Base-by-base conservation (phyloP, 2,329 filamentous ascomycete species). In the Teratosphaeria gauchensis region DNA sequence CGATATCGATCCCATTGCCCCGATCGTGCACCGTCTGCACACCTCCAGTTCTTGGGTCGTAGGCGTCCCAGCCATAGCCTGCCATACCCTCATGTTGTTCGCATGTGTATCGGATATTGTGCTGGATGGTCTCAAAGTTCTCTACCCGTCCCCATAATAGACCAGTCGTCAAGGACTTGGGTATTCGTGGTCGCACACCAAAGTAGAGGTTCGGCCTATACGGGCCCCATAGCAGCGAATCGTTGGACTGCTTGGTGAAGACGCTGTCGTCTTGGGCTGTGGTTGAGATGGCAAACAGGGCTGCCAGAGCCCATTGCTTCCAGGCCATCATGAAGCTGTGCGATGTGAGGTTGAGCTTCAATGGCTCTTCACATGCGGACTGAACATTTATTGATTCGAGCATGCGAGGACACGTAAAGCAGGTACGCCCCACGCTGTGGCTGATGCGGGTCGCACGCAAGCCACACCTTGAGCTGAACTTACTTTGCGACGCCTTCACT, bases 1-100 rank as follows among this genome's bases (percentile, higher is more conserved):
- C 95, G 62, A 99, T 82, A 75, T 97, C 92, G 64, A 99, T 82
- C 59, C 83, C 83, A 75, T 99, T 99, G 54, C 84, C 87, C 57
- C 86, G 85, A 73, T 99, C 94, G 70, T 95, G 90, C 60, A 99
- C 92, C 0, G 88, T 89, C 75, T 99, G 90, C 24, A 89, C 81
- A 58, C 94, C 94, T 62, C 94, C 94, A 58, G 82, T 87, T 59
- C 94, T 83, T 24, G 91, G 86, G 74, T 99, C 94, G 73, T 95
- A 99, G 72, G 95, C 90, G 68, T 97, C 92, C 94, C 94, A 99
- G 62, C 94, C 94, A 73, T 99, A 99, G 58, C 92, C 92, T 54
- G 85, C 88, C 82, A 99, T 95, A 64, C 88, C 88, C 72, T 95
- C 90, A 72, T 94, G 84, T 73, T 99, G 94, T 74, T 97, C 94